Conservation (phyloP, 179 eudicot genomes). For the Dionaea muscipula region DNA sequence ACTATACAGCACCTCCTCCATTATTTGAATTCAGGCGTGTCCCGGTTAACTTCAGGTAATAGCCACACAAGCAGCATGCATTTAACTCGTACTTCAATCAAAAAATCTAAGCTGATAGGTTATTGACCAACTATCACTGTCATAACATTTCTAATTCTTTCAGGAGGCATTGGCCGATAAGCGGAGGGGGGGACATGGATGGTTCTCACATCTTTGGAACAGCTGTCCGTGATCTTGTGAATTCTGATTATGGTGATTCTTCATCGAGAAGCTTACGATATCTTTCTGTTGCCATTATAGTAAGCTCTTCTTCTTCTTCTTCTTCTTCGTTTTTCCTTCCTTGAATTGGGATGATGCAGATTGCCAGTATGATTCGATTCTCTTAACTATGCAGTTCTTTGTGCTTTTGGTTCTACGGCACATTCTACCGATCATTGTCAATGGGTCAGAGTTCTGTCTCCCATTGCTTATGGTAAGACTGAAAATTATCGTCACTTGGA, state of each 20-base stretch:
- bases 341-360: conserved; percentile 1
- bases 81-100: too few relatives aligned
- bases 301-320: conserved; percentile 30
- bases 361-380: background rate
- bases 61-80: too few relatives aligned
- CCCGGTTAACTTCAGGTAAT: conserved; percentile 61
- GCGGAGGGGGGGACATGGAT: conserved; percentile 46
- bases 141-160: too few relatives aligned
- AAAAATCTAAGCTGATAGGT: too few relatives aligned
- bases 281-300: conserved; percentile 50
- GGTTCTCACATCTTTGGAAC: conserved; percentile 36
- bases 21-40: conserved; percentile 43
- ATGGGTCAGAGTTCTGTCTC: conserved; percentile 44
- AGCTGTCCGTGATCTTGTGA: conserved; percentile 29
- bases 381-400: conserved; percentile 42
- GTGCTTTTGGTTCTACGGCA: conserved; percentile 70
- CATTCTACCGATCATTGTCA: conserved; percentile 52
- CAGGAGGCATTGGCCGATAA: conserved; percentile 72
- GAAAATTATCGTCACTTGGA: background rate
- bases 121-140: too few relatives aligned
- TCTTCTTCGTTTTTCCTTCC: conserved; percentile 4
- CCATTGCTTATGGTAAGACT: conserved; percentile 55
- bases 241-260: conserved; percentile 42
- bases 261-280: conserved; percentile 57
- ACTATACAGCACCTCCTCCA: conserved; percentile 88